Evolutionary conservation across 1,139 yeast genomes (phyloP).

Genomic region (Zygotorulaspora mrakii): DNA sequence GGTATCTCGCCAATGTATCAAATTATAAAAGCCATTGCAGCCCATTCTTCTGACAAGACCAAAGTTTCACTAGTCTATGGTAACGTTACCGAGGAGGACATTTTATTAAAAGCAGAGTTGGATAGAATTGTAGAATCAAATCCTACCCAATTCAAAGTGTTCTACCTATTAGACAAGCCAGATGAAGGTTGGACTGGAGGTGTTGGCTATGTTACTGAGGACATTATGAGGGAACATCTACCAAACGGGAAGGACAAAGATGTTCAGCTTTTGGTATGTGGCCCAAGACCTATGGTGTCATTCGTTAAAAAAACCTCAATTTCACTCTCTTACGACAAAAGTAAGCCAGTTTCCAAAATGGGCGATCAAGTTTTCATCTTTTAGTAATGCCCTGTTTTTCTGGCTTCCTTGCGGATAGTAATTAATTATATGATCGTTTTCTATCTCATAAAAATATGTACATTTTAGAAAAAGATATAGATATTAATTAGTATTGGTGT

Average conservation of each 20-base stretch:
- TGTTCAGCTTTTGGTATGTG: slow-evolving; percentile 79
- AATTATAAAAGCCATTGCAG: slow-evolving; percentile 73
- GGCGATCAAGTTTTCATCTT: slow-evolving; percentile 92
- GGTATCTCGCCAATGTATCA: slow-evolving; percentile 95
- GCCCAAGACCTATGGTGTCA: slow-evolving; percentile 88
- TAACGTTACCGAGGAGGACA: slow-evolving; percentile 72
- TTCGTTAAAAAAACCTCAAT: slow-evolving; percentile 79
- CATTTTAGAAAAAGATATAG: slow-evolving; percentile 27
- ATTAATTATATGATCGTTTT: slow-evolving; percentile 1
- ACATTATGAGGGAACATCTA: slow-evolving; percentile 60
- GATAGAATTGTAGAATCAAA: slow-evolving; percentile 64
- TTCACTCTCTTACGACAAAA: slow-evolving; percentile 75
- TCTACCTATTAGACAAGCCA: slow-evolving; percentile 70
- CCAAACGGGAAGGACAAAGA: slow-evolving; percentile 46
- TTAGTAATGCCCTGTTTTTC: no score
- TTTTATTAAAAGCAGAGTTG: slow-evolving; percentile 72
- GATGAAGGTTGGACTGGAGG: slow-evolving; percentile 66
- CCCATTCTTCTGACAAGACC: slow-evolving; percentile 61
- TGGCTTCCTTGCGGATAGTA: slow-evolving; percentile 18
- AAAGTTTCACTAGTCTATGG: slow-evolving; percentile 65
- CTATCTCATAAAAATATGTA: slow-evolving; percentile 5
- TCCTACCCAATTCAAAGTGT: slow-evolving; percentile 61
- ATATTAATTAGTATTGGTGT: no score
- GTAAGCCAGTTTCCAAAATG: slow-evolving; percentile 85
- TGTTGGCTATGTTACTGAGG: slow-evolving; percentile 78